Evolutionary conservation across 495 filamentous ascomycete genomes (phyloP).

Genomic region (Oidiodendron maius): DNA sequence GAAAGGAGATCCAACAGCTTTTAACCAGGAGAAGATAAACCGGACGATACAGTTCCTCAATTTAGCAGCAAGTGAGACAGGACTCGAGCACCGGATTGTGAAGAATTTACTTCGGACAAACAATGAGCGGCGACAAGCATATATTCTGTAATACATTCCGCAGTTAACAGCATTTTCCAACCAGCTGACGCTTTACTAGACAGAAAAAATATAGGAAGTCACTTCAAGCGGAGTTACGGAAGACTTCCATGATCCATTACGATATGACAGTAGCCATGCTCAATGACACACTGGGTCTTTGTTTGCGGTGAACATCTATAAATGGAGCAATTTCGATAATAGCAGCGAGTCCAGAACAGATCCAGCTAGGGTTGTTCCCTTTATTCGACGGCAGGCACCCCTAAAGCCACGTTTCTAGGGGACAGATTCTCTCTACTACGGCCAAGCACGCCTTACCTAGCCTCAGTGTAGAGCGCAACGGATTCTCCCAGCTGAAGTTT

Average conservation of each 20-base stretch:
- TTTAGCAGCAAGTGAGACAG: slow-evolving; percentile 55
- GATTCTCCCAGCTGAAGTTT: no score
- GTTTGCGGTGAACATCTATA: slow-evolving; percentile 48
- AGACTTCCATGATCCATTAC: slow-evolving; percentile 48
- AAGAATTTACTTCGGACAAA: slow-evolving; percentile 63
- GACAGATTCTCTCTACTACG: no score
- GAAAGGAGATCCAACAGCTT: slow-evolving; percentile 39
- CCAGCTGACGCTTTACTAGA: background rate
- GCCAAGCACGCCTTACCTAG: no score
- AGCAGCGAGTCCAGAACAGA: no score
- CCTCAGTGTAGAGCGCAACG: no score
- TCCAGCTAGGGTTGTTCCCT: background rate
- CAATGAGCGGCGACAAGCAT: slow-evolving; percentile 24
- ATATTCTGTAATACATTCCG: background rate
- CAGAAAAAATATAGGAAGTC: background rate
- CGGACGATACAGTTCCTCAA: slow-evolving; percentile 77
- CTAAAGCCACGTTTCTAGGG: background rate
- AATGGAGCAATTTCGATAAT: no score
- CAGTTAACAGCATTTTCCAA: background rate
- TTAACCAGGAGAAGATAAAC: slow-evolving; percentile 52
- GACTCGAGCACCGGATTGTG: slow-evolving; percentile 75
- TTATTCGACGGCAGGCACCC: background rate
- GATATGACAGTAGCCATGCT: slow-evolving; percentile 63
- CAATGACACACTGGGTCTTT: slow-evolving; percentile 65
- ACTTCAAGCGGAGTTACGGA: slow-evolving; percentile 20